Conservation (phyloP, 306 rosid species). For the Prunus dulcis region DNA sequence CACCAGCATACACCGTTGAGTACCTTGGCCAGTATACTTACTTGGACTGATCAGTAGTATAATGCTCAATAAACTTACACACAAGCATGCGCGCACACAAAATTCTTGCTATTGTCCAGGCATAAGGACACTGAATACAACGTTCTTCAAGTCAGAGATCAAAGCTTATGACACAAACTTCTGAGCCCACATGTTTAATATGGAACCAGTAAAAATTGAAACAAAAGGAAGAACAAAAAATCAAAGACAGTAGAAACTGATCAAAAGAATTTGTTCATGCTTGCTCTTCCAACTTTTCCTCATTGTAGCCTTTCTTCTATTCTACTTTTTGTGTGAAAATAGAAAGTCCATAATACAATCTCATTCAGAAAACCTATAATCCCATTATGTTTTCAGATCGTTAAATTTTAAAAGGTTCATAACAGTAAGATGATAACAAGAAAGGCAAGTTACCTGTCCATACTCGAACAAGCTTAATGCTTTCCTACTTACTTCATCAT, state of each 20-base stretch:
- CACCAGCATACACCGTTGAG: background rate
- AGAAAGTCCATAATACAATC: background rate
- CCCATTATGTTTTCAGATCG: background rate
- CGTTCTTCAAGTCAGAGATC: background rate
- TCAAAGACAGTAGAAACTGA: background rate
- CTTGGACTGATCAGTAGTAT: background rate
- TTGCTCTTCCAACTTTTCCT: background rate
- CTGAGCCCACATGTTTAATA: background rate
- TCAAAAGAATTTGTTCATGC: background rate
- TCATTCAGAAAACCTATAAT: background rate
- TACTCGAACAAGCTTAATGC: constrained; percentile 73
- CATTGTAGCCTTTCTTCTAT: background rate
- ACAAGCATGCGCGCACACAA: background rate
- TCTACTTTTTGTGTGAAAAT: background rate
- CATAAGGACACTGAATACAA: background rate
- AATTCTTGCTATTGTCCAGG: background rate
- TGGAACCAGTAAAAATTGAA: background rate
- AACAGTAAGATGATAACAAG: background rate
- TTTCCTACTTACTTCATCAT: constrained; percentile 73
- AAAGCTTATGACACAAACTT: background rate
- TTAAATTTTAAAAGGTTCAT: background rate
- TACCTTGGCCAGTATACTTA: background rate
- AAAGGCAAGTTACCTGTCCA: constrained; percentile 67
- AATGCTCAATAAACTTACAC: background rate
- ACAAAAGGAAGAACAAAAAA: background rate